These are phyloP conservation scores for Bonia amplexicaulis DNA, from an alignment of 176 grass and related monocot species.

Conservation along the genomic window DNA sequence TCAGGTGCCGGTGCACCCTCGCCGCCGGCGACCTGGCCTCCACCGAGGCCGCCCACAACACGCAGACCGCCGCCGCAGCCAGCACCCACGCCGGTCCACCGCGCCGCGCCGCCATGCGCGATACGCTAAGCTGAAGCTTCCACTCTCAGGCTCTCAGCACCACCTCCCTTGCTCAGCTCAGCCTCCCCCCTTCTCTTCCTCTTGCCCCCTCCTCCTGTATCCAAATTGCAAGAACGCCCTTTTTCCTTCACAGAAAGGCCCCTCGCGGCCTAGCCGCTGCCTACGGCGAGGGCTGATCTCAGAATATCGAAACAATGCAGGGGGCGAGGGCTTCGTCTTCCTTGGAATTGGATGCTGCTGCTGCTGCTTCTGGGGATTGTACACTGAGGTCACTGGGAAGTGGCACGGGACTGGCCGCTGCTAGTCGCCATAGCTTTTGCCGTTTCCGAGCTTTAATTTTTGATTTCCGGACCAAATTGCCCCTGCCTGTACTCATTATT, in stretches of 20 bases:
- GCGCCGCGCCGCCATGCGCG: constrained; percentile 37
- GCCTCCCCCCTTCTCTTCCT: not conserved
- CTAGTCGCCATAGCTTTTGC: constrained; percentile 46
- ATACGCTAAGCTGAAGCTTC: not conserved
- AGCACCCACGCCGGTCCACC: not conserved
- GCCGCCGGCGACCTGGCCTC: constrained; percentile 12
- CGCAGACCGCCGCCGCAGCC: constrained; percentile 7
- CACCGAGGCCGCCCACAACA: constrained; percentile 29
- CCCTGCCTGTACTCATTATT: constrained; percentile 5
- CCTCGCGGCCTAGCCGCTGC: not conserved
- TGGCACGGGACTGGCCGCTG: constrained; percentile 18
- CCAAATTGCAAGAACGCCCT: not conserved
- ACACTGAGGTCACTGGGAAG: not conserved
- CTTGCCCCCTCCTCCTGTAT: not conserved
- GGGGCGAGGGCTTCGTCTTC: not conserved
- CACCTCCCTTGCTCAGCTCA: not conserved
- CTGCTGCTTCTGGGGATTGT: not conserved
- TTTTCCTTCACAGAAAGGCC: not conserved
- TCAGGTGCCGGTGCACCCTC: constrained; percentile 56
- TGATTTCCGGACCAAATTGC: constrained; percentile 27
- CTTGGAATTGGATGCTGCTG: not conserved
- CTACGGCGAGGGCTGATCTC: constrained; percentile 6
- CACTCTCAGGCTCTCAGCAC: not conserved
- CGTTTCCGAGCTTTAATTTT: constrained; percentile 45
- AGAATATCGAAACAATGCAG: constrained; percentile 14